These are phyloP conservation scores for Penicillium waksmanii DNA, from an alignment of 495 filamentous ascomycete genomes.

Conservation along the genomic window DNA sequence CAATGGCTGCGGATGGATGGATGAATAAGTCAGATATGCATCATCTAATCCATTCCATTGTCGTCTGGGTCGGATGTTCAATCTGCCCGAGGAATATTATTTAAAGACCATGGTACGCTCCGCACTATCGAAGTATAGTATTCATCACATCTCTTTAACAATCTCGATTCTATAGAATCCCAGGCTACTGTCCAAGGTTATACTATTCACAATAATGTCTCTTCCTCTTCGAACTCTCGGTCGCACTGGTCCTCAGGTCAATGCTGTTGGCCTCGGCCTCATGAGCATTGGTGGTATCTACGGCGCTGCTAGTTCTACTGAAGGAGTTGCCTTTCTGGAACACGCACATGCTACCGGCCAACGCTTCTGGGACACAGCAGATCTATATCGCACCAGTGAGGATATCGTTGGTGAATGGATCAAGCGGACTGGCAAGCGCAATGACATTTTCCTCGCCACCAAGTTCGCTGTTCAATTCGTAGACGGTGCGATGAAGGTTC, in stretches of 20 bases:
- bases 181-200: too few relatives aligned
- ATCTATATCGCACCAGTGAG: slow-evolving; percentile 46
- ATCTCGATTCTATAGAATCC: too few relatives aligned
- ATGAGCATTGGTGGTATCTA: slow-evolving; percentile 57
- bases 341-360: slow-evolving; percentile 54
- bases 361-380: slow-evolving; percentile 62
- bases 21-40: background rate
- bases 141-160: background rate
- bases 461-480: slow-evolving; percentile 51
- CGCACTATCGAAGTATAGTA: background rate
- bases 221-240: slow-evolving; percentile 46
- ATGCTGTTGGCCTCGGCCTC: slow-evolving; percentile 56
- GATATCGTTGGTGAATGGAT: slow-evolving; percentile 63
- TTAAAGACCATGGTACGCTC: background rate
- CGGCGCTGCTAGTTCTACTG: slow-evolving; percentile 40
- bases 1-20: background rate
- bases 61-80: background rate
- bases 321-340: slow-evolving; percentile 42
- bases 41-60: background rate
- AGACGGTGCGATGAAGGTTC: slow-evolving; percentile 20
- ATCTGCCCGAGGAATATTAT: background rate
- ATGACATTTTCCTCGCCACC: slow-evolving; percentile 60
- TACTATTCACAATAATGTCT: slow-evolving; percentile 10
- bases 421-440: slow-evolving; percentile 54
- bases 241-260: slow-evolving; percentile 54